These are phyloP conservation scores for Aegilops tauschii DNA, from an alignment of 176 grass and related monocot species.

Conservation along the genomic window DNA sequence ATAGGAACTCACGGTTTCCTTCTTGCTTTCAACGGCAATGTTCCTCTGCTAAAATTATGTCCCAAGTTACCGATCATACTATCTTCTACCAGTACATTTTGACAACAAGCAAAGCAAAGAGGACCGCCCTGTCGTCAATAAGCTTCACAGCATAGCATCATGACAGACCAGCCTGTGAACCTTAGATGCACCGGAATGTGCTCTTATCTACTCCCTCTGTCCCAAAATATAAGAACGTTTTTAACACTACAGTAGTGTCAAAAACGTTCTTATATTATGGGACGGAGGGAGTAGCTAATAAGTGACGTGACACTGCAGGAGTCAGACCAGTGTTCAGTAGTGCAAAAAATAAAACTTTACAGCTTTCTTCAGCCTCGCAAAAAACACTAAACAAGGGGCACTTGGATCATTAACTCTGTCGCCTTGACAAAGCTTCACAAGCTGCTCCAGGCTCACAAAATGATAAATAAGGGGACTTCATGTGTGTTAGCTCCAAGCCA, in stretches of 20 bases:
- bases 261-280: too few species aligned
- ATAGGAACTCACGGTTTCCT: neutral
- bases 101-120: neutral
- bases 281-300: neutral
- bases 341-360: conserved; percentile 25
- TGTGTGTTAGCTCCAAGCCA: neutral
- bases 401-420: conserved; percentile 18
- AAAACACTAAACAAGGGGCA: conserved; percentile 7
- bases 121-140: neutral
- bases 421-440: conserved; percentile 29
- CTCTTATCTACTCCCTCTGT: neutral
- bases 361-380: neutral
- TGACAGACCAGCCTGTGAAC: neutral
- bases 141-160: neutral
- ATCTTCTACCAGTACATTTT: neutral
- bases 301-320: neutral
- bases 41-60: neutral
- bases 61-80: too few species aligned
- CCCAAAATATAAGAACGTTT: too few species aligned
- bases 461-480: conserved; percentile 5
- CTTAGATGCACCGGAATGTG: neutral
- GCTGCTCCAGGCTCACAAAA: conserved; percentile 22
- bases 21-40: neutral
- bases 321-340: neutral
- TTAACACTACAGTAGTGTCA: too few species aligned